These are phyloP conservation scores for Nyssa sinensis DNA, from an alignment of 148 eudicot species.

Conservation along the genomic window DNA sequence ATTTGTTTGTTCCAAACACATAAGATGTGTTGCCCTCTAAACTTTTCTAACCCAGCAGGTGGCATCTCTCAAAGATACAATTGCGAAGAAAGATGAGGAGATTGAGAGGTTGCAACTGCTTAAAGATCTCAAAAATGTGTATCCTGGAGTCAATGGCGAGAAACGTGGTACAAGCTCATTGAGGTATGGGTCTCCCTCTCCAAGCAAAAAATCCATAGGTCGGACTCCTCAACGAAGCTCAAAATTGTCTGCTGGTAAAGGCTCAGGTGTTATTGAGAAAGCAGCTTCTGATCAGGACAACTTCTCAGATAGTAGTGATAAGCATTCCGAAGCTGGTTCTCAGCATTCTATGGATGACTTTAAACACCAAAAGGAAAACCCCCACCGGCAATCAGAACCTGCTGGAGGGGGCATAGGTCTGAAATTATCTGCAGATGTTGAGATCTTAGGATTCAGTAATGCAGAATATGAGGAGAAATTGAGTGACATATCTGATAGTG, in stretches of 20 bases:
- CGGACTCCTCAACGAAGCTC: conserved; percentile 28
- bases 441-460: conserved; percentile 20
- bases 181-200: conserved; percentile 43
- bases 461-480: conserved; percentile 42
- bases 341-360: conserved; percentile 27
- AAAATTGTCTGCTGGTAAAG: conserved; percentile 22
- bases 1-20: background rate
- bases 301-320: conserved; percentile 22
- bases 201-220: conserved; percentile 32
- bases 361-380: conserved; percentile 22
- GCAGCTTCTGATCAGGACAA: conserved; percentile 38
- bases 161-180: conserved; percentile 39
- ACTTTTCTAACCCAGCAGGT: conserved; percentile 25
- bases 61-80: conserved; percentile 43
- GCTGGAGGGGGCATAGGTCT: conserved; percentile 16
- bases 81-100: conserved; percentile 53
- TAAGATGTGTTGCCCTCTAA: background rate
- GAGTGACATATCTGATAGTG: conserved; percentile 46
- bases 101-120: conserved; percentile 40
- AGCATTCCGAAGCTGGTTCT: conserved; percentile 24
- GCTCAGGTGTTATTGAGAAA: conserved; percentile 34
- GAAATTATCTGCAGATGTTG: conserved; percentile 23
- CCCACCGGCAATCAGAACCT: conserved; percentile 21
- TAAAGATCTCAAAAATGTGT: conserved; percentile 44
- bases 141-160: conserved; percentile 39